Evolutionary conservation across 2,329 filamentous ascomycete genomes (phyloP).

Genomic region (Trichoderma lentiforme): DNA sequence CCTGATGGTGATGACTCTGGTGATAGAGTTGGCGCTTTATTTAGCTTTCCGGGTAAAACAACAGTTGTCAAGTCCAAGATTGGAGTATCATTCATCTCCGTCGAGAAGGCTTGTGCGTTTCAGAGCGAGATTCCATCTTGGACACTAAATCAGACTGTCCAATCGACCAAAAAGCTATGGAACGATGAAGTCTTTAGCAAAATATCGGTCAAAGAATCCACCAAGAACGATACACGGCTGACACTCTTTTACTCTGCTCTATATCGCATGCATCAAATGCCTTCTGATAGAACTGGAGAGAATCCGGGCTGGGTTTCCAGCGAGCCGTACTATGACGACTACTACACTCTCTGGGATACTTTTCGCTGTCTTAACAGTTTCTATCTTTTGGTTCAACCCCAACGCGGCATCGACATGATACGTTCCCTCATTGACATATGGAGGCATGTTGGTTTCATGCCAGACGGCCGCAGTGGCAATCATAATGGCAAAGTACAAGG

Average conservation of each 20-base stretch:
- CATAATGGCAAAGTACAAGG: slow-evolving; percentile 57
- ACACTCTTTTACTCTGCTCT: slow-evolving; percentile 55
- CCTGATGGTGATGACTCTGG: slow-evolving; percentile 49
- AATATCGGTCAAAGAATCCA: slow-evolving; percentile 35
- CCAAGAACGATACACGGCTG: slow-evolving; percentile 44
- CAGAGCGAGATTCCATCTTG: slow-evolving; percentile 43
- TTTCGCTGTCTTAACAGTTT: slow-evolving; percentile 44
- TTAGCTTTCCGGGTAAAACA: slow-evolving; percentile 40
- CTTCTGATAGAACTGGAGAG: slow-evolving; percentile 57
- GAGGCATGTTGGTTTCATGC: slow-evolving; percentile 51
- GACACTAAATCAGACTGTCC: slow-evolving; percentile 39
- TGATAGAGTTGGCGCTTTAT: slow-evolving; percentile 50
- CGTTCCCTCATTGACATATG: slow-evolving; percentile 57
- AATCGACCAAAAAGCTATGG: slow-evolving; percentile 42
- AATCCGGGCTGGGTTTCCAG: slow-evolving; percentile 53
- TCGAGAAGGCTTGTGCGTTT: slow-evolving; percentile 47
- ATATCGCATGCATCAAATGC: slow-evolving; percentile 61
- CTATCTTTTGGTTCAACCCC: slow-evolving; percentile 13
- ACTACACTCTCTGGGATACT: slow-evolving; percentile 55
- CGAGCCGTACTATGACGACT: slow-evolving; percentile 59
- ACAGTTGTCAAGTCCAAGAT: slow-evolving; percentile 46
- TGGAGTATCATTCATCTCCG: slow-evolving; percentile 49
- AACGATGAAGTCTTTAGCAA: slow-evolving; percentile 44
- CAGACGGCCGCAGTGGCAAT: slow-evolving; percentile 53
- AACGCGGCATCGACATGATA: slow-evolving; percentile 27